Evolutionary conservation across 2,329 filamentous ascomycete species (phyloP).

Genomic region (Apiospora pterosperma): DNA sequence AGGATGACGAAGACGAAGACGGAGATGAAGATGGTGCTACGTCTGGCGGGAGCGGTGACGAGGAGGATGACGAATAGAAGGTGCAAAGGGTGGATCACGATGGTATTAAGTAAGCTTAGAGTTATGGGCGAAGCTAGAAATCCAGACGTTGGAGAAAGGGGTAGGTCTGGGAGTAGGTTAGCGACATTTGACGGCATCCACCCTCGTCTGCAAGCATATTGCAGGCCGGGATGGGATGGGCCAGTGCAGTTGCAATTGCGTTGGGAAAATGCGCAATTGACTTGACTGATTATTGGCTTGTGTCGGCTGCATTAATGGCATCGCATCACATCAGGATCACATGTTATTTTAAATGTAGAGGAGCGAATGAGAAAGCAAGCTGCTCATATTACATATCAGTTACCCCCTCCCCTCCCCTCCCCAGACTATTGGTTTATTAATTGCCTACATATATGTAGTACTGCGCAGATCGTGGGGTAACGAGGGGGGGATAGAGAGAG

Average conservation of each 20-base stretch:
- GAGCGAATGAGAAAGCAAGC: background rate
- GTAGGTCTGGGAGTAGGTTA: too few relatives aligned
- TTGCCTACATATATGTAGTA: too few relatives aligned
- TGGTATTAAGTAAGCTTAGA: constrained; percentile 9
- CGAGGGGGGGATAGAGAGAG: background rate
- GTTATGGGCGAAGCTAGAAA: too few relatives aligned
- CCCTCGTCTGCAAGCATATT: too few relatives aligned
- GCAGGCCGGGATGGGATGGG: too few relatives aligned
- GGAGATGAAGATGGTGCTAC: constrained; percentile 45
- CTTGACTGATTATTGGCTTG: background rate
- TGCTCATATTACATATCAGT: background rate
- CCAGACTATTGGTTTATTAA: too few relatives aligned
- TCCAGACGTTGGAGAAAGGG: too few relatives aligned
- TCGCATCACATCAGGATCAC: background rate
- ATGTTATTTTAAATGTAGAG: background rate
- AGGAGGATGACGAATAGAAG: constrained; percentile 30
- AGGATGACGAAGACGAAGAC: constrained; percentile 17
- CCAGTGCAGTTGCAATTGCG: too few relatives aligned
- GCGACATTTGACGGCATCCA: too few relatives aligned
- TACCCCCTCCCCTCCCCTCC: background rate
- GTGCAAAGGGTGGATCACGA: constrained; percentile 19
- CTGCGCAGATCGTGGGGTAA: background rate
- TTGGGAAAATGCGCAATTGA: background rate
- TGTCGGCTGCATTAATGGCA: background rate
- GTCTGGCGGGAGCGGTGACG: constrained; percentile 42